Percentiles rank a stretch among this genome's conserved stretches.
Evolutionary conservation across 1,284 basidiomycete genomes (phyloP).

Genomic region (Ustilago nuda): DNA sequence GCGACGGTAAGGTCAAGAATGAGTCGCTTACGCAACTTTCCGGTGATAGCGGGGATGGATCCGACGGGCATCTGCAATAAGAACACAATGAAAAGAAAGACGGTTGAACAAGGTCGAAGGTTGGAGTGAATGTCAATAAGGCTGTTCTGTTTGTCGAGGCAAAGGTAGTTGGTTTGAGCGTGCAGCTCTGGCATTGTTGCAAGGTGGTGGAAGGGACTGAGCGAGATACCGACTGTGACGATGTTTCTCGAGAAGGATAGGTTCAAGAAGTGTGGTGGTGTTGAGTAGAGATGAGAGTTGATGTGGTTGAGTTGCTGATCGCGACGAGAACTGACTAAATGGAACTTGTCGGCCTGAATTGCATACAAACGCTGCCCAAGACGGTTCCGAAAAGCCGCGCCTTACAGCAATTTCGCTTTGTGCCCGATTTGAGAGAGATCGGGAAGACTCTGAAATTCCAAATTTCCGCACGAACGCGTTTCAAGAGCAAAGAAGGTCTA

Average conservation of each 20-base stretch:
- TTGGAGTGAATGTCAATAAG: constrained; percentile 19
- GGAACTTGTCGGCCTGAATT: constrained; percentile 14
- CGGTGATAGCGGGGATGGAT: constrained; percentile 64
- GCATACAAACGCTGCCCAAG: not conserved
- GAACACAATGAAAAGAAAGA: not conserved
- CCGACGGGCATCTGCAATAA: constrained; percentile 54
- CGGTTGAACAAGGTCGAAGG: not conserved
- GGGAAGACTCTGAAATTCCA: not conserved
- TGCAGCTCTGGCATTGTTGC: not conserved
- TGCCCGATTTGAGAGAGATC: constrained; percentile 2
- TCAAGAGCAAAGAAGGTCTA: not conserved
- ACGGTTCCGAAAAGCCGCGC: constrained; percentile 12
- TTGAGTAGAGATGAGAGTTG: constrained; percentile 1
- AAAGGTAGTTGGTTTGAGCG: not conserved
- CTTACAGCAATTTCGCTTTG: not conserved
- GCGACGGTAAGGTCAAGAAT: constrained; percentile 66
- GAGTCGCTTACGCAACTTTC: constrained; percentile 67
- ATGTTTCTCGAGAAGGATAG: constrained; percentile 11
- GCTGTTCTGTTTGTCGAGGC: not conserved
- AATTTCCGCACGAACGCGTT: constrained; percentile 3
- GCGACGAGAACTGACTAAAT: constrained; percentile 8
- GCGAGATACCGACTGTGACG: constrained; percentile 30
- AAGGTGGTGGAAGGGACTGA: not conserved
- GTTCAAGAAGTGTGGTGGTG: constrained; percentile 30
- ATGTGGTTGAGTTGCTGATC: constrained; percentile 10